Evolutionary conservation across 805 yeast genomes (phyloP), one percentile per base, ranked within the genome.

Genomic region (Saccharomycopsis olivae): DNA sequence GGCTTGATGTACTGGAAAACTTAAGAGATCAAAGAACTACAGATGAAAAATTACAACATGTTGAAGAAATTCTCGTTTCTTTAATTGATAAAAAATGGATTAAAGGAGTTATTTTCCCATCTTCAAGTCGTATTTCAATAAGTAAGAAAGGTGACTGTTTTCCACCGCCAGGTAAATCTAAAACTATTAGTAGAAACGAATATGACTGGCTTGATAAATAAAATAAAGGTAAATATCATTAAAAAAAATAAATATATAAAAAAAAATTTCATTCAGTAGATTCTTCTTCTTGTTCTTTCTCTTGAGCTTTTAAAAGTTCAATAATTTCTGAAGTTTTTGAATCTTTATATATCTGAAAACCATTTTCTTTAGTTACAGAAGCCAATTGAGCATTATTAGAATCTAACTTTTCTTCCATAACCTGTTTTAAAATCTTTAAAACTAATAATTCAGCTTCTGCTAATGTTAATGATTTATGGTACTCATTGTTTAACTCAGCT

Each of bases 351-450:
- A 89, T 78, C 58, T 78, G 73, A 63, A 87, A 92, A 0, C 97
- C 97, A 29, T 69, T 72, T 19, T 77, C 88, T 51, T 72, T 73
- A 14, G 99, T 92, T 33, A 92, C 94, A 51, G 88, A 73, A 38
- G 98, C 94, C 52, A 92, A 71, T 66, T 94, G 98, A 27, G 95
- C 95, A 59, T 92, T 92, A 51, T 81, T 83, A 41, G 94, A 80
- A 61, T 92, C 96, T 54, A 92, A 68, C 64, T 89, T 92, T 63
- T 92, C 99, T 66, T 92, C 99, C 99, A 92, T 92, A 34, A 92
- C 99, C 64, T 92, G 98, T 60, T 88, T 88, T 52, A 92, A 71
- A 41, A 85, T 83, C 65, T 87, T 88, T 56, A 92, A 70, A 5
- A 88, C 80, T 56, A 92, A 68, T 32, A 83, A 62, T 67, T 92